These are phyloP conservation scores for Alliaria petiolata DNA, from an alignment of 345 rosid species.

Conservation along the genomic window DNA sequence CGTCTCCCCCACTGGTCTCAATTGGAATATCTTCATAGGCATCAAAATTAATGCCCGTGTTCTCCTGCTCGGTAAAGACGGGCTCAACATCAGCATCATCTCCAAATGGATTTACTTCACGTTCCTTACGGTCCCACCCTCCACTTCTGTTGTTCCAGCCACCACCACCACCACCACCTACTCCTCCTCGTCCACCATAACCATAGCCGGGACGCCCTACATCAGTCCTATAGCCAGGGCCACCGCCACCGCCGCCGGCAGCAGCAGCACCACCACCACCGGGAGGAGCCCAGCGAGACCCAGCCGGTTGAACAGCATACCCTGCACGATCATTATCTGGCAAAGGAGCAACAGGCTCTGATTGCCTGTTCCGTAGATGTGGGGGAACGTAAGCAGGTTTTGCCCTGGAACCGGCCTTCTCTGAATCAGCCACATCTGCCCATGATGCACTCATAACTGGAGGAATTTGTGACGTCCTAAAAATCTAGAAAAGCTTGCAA, in stretches of 20 bases:
- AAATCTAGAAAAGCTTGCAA: slow-evolving; percentile 15
- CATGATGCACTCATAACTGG: slow-evolving; percentile 70
- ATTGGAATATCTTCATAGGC: slow-evolving; percentile 98
- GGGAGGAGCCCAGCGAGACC: slow-evolving; percentile 54
- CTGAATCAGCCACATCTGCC: slow-evolving; percentile 97
- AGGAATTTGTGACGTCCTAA: slow-evolving; percentile 34
- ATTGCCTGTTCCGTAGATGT: slow-evolving; percentile 66
- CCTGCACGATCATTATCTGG: slow-evolving; percentile 44
- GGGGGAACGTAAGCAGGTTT: slow-evolving; percentile 80
- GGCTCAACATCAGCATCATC: slow-evolving; percentile 51
- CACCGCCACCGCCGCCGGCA: slow-evolving; percentile 29
- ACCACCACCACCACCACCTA: slow-evolving; percentile 39
- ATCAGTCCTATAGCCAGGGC: slow-evolving; percentile 33
- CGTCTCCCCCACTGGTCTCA: slow-evolving; percentile 93
- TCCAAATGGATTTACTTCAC: slow-evolving; percentile 92
- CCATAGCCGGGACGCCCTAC: slow-evolving; percentile 29
- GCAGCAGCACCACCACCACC: slow-evolving; percentile 34
- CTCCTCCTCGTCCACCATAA: slow-evolving; percentile 34
- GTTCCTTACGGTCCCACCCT: slow-evolving; percentile 77
- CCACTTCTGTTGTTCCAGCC: slow-evolving; percentile 65
- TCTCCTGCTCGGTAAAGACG: slow-evolving; percentile 58
- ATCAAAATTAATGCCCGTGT: slow-evolving; percentile 84
- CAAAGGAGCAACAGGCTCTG: slow-evolving; percentile 50
- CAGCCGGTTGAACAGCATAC: slow-evolving; percentile 45
- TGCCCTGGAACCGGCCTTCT: slow-evolving; percentile 47